Evolutionary conservation across 495 filamentous ascomycete genomes (phyloP), one percentile per base, ranked within the genome.

Genomic region (Evernia prunastri): DNA sequence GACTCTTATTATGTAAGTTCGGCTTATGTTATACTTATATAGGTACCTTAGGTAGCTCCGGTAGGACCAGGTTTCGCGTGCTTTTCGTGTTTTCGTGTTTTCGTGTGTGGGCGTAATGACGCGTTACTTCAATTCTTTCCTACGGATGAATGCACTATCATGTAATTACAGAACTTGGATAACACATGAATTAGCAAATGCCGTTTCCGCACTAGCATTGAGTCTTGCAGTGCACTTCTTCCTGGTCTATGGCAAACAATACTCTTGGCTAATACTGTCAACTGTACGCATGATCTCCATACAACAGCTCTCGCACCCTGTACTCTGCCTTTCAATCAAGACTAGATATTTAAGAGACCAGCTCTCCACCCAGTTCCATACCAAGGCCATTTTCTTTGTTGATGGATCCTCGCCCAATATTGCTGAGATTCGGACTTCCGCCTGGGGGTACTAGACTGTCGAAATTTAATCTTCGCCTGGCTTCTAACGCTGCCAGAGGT

Each of bases 401-500:
- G 15, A 56, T 65, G 17, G 61, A 59, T 42, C 65, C 67, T 35
- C 63, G 27, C 29, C 61, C 65, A 20, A 63, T 47, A 23, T 59
- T 63, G 42, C 54, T 65, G 27, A 66, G 43, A 51, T 61, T 67
- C 6, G 69, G 67, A 56, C 69, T 71, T 29, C 67, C 69, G 23
- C 64, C 67, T 42, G 87, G 83, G 31, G 85, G 84, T 35, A 82
- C 74, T 36, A 89, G 75, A 54, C 77, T 76, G 69, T 90, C 89
- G 68, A 91, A 89, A 61, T 88, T 87, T 49, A 92, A 75, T 53
- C 83, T 78, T 70, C 82, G 79, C 59, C 86, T 72, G 35, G 82
- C 82, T 58, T 84, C 83, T 66, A 78, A 80, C 66, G 80, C 72
- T 40, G 79, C 75, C 0, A 83, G 75, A 70, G 85, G 79, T 62